These are phyloP conservation scores for Mycosphaerella arachidis DNA, from an alignment of 2,329 filamentous ascomycete genomes.

Conservation along the genomic window DNA sequence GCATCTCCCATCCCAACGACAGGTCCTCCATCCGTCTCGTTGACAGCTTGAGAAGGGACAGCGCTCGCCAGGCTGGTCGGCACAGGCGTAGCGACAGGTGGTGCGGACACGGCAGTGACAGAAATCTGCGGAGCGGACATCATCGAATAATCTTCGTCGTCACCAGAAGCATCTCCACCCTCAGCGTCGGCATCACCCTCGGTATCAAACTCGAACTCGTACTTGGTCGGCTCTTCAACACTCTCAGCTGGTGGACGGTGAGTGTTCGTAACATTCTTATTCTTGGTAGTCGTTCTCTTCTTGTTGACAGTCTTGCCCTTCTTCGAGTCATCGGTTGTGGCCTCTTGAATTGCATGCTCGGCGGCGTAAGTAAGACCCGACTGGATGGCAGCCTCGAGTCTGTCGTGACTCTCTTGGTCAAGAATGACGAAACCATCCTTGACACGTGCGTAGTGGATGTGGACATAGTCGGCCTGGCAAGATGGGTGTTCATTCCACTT, in stretches of 20 bases:
- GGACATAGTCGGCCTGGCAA: conserved; percentile 11
- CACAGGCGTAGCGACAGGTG: neutral
- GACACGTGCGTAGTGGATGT: conserved; percentile 19
- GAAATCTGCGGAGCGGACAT: neutral
- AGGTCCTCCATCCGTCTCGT: neutral
- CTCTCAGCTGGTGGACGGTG: neutral
- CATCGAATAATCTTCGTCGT: neutral
- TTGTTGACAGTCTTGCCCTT: neutral
- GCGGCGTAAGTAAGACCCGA: conserved; percentile 6
- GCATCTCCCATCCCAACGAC: neutral
- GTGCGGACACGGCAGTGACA: neutral
- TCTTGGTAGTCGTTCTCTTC: neutral
- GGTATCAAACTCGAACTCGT: neutral
- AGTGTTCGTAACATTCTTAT: neutral
- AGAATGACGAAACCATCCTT: conserved; percentile 24
- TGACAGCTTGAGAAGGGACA: neutral
- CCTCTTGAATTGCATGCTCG: neutral
- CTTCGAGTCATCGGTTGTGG: neutral
- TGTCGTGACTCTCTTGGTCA: conserved; percentile 22
- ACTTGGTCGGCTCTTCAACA: neutral
- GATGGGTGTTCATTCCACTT: conserved; percentile 3
- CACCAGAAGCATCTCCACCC: neutral
- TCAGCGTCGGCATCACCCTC: neutral
- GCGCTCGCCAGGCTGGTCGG: neutral
- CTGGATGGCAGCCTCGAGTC: conserved; percentile 18